Conservation (phyloP, 208 protist species). For the Trypanosoma boissoni region DNA sequence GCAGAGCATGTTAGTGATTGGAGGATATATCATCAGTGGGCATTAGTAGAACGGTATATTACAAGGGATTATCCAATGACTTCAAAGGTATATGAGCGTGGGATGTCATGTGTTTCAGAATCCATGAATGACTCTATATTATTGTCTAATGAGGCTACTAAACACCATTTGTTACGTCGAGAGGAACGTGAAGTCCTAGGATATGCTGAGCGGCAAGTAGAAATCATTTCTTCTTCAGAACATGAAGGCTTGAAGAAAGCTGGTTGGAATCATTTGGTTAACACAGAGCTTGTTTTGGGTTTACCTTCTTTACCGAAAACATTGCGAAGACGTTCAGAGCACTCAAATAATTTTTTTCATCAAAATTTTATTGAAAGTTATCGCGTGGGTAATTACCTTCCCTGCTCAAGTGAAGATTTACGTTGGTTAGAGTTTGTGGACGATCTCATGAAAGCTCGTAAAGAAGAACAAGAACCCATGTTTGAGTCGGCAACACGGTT, state of each 20-base stretch:
- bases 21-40: constrained; percentile 85
- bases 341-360: constrained; percentile 32
- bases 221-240: constrained; percentile 41
- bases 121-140: constrained; percentile 48
- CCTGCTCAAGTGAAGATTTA: constrained; percentile 46
- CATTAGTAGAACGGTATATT: constrained; percentile 39
- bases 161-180: constrained; percentile 62
- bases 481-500: constrained; percentile 35
- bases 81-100: constrained; percentile 69
- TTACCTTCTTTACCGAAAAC: constrained; percentile 61
- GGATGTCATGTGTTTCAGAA: constrained; percentile 59
- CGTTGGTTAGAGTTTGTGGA: constrained; percentile 53
- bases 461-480: constrained; percentile 48
- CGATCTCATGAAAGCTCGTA: constrained; percentile 45
- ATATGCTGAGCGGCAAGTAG: constrained; percentile 74
- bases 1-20: constrained; percentile 56
- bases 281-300: constrained; percentile 49
- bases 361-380: constrained; percentile 46
- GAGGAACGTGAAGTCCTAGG: constrained; percentile 68
- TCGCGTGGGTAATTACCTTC: constrained; percentile 68
- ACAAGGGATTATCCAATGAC: constrained; percentile 61
- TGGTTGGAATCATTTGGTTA: constrained; percentile 70
- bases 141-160: constrained; percentile 54
- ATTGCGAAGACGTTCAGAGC: constrained; percentile 36
- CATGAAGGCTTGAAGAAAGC: constrained; percentile 39